Evolutionary conservation across 108 stramenopile species (phyloP).

Genomic region (Cyclostephanos invisitatus): DNA sequence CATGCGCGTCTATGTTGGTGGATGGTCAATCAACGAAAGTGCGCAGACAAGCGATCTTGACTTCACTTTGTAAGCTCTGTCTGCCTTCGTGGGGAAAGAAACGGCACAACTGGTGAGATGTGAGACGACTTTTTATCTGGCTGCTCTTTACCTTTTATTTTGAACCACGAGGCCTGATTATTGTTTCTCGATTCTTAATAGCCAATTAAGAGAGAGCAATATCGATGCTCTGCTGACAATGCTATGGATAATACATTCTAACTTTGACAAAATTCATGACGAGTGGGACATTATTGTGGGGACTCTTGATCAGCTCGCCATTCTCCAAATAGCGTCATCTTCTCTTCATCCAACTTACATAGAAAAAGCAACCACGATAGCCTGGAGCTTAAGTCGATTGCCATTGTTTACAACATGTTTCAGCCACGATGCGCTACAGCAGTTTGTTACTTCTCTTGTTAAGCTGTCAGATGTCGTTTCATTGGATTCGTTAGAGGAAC

Average conservation of each 20-base stretch:
- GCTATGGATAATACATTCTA: constrained; percentile 65
- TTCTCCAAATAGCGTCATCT: constrained; percentile 67
- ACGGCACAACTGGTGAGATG: constrained; percentile 48
- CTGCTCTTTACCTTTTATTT: constrained; percentile 1
- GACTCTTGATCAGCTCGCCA: constrained; percentile 78
- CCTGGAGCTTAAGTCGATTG: constrained; percentile 62
- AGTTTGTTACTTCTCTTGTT: constrained; percentile 59
- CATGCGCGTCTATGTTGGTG: constrained; percentile 47
- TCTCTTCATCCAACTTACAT: constrained; percentile 57
- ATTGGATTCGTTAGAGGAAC: constrained; percentile 26
- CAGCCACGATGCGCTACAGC: constrained; percentile 49
- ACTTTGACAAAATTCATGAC: constrained; percentile 56
- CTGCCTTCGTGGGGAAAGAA: constrained; percentile 86
- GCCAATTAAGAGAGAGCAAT: constrained; percentile 68
- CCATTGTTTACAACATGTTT: constrained; percentile 79
- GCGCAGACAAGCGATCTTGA: constrained; percentile 68
- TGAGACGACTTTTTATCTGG: constrained; percentile 9
- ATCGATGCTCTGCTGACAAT: constrained; percentile 61
- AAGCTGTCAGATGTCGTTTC: constrained; percentile 45
- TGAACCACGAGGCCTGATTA: not conserved
- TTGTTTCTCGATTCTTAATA: not conserved
- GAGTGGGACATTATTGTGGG: constrained; percentile 80
- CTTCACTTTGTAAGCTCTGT: constrained; percentile 84
- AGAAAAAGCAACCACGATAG: constrained; percentile 57
- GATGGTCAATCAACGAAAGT: constrained; percentile 39